Base-by-base conservation (phyloP, 495 filamentous ascomycete species). In the Tricharina praecox region DNA sequence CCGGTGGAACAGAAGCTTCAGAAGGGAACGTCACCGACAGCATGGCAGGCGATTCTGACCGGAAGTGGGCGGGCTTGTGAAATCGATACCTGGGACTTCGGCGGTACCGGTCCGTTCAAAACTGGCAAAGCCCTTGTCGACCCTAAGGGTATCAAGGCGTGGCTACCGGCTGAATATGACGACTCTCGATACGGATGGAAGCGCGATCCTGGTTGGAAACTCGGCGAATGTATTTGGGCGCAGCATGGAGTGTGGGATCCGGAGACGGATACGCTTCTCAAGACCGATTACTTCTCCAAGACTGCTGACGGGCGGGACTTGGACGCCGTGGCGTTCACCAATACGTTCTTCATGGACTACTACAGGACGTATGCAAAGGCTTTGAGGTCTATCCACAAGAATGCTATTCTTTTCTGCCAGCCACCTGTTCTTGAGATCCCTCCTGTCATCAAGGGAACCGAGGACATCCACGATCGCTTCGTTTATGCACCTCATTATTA, bases 201-300 rank as follows among this genome's bases (percentile, higher is more conserved):
- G 53, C 74, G 90, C 52, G 86, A 90, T 57, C 73, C 81, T 10
- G 76, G 67, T 7, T 97, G 90, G 90, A 90, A 79, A 55, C 64
- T 97, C 8, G 92, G 88, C 13, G 77, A 92, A 63, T 95, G 90
- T 60, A 52, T 96, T 23, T 97, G 90, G 90, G 90, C 92, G 10
- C 90, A 96, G 53, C 86, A 96, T 64, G 87, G 85, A 3, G 76
- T 96, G 0, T 97, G 90, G 90, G 86, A 96, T 59, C 81, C 82
- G 5, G 68, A 70, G 0, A 78, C 70, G 4, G 85, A 94, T 59
- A 74, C 72, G 11, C 66, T 97, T 2, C 63, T 92, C 24, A 75
- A 73, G 50, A 90, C 86, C 58, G 79, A 92, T 56, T 96, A 96
- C 63, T 97, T 97, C 55, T 70, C 75, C 4, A 82, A 79, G 52